These are phyloP conservation scores for Yamadazyma taylorii DNA, from an alignment of 1,139 yeast genomes.

Conservation along the genomic window DNA sequence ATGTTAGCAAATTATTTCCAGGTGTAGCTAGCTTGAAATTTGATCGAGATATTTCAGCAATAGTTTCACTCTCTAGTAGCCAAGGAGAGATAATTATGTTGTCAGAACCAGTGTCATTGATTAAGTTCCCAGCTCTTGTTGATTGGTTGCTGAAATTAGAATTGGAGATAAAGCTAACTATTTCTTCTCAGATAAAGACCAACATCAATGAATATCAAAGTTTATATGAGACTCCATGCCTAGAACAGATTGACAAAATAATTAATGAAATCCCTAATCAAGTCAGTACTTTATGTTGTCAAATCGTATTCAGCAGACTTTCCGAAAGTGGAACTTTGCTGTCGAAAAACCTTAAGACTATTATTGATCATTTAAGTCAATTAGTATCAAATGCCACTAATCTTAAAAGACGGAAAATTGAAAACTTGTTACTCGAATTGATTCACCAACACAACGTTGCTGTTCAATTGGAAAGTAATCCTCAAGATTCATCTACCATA, in stretches of 20 bases:
- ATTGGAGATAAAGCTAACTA: conserved; percentile 45
- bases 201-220: conserved; percentile 10
- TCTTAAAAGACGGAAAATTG: conserved; percentile 50
- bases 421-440: conserved; percentile 62
- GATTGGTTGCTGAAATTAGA: conserved; percentile 72
- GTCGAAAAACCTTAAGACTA: not conserved
- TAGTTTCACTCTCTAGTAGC: conserved; percentile 54
- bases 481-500: conserved; percentile 1
- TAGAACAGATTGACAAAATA: conserved; percentile 6
- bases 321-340: conserved; percentile 27
- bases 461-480: conserved; percentile 13
- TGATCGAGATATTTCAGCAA: conserved; percentile 33
- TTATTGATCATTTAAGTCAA: conserved; percentile 5
- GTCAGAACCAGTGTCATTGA: conserved; percentile 43
- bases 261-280: conserved; percentile 53
- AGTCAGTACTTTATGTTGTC: conserved; percentile 54
- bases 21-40: conserved; percentile 54
- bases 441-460: conserved; percentile 58
- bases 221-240: conserved; percentile 12
- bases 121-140: conserved; percentile 44
- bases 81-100: conserved; percentile 64
- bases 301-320: conserved; percentile 53
- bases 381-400: conserved; percentile 20
- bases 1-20: conserved; percentile 69
- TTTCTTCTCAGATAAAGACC: conserved; percentile 30